Percentiles rank a stretch among this genome's conserved stretches.
These are phyloP conservation scores for Amanita pseudoporphyria DNA, from an alignment of 768 basidiomycete genomes.

Conservation along the genomic window DNA sequence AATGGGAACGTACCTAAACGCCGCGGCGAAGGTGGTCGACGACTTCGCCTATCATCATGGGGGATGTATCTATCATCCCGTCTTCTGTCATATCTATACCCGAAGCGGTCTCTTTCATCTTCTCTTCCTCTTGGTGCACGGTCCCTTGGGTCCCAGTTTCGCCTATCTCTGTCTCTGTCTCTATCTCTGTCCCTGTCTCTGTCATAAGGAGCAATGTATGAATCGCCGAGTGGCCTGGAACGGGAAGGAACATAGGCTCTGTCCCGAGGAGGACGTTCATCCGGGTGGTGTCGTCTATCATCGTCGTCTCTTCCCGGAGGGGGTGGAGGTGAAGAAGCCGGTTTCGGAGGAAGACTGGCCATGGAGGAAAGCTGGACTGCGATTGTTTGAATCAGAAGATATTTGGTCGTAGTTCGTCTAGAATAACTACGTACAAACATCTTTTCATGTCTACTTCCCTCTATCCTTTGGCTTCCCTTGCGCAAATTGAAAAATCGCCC, in stretches of 20 bases:
- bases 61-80: slow-evolving; percentile 4
- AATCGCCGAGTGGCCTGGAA: slow-evolving; percentile 17
- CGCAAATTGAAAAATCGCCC: slow-evolving; percentile 72
- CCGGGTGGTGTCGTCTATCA: slow-evolving; percentile 17
- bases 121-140: slow-evolving; percentile 11
- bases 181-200: slow-evolving; percentile 15
- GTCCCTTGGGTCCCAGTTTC: slow-evolving; percentile 9
- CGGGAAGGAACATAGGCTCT: slow-evolving; percentile 11
- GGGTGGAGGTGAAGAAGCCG: slow-evolving; percentile 21
- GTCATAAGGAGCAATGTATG: slow-evolving; percentile 21
- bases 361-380: too few species aligned
- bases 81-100: slow-evolving; percentile 9
- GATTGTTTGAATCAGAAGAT: neutral
- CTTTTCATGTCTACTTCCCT: slow-evolving; percentile 38
- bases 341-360: slow-evolving; percentile 32
- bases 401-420: slow-evolving; percentile 1
- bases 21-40: slow-evolving; percentile 1
- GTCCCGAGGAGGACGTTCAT: slow-evolving; percentile 17
- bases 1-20: neutral
- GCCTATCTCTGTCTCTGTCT: slow-evolving; percentile 12
- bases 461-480: slow-evolving; percentile 75
- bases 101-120: slow-evolving; percentile 13
- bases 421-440: slow-evolving; percentile 4
- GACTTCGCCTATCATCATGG: slow-evolving; percentile 2
- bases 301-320: slow-evolving; percentile 17